A percentile compares a stretch with the other conserved stretches of the same genome.
These are phyloP conservation scores for Solanum dulcamara DNA, from an alignment of 257 asterid species.

Conservation along the genomic window DNA sequence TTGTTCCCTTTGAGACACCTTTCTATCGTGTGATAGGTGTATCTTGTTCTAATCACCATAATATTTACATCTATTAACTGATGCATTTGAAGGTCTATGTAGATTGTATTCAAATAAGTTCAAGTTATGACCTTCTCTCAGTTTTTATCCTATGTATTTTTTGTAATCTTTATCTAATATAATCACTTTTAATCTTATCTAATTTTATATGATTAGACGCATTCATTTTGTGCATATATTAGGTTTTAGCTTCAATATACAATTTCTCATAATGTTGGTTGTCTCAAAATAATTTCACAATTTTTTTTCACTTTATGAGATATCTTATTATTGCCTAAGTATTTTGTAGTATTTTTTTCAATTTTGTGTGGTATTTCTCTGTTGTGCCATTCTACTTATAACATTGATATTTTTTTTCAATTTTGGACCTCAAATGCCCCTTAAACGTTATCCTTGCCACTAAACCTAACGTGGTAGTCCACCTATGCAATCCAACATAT, in stretches of 20 bases:
- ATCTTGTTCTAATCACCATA: background rate
- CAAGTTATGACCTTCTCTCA: background rate
- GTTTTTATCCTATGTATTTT: background rate
- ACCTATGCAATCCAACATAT: no score
- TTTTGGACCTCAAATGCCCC: no score
- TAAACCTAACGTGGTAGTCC: no score
- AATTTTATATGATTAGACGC: no score
- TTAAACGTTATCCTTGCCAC: no score
- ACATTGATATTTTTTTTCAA: no score
- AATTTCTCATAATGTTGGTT: background rate
- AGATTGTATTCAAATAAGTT: background rate
- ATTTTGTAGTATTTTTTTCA: no score
- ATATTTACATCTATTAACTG: background rate
- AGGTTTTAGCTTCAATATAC: background rate
- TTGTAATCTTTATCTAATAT: background rate
- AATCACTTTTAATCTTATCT: background rate
- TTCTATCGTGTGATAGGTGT: background rate
- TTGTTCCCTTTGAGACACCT: background rate
- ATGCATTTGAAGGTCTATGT: background rate
- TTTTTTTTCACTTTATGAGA: background rate
- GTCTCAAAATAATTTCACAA: background rate
- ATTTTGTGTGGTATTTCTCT: no score
- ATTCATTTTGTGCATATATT: background rate
- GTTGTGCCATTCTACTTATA: no score
- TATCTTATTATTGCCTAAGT: background rate